phyloP scores from a whole-genome alignment of 202 grass and related monocot genomes.

The Carex sylvatica region DNA sequence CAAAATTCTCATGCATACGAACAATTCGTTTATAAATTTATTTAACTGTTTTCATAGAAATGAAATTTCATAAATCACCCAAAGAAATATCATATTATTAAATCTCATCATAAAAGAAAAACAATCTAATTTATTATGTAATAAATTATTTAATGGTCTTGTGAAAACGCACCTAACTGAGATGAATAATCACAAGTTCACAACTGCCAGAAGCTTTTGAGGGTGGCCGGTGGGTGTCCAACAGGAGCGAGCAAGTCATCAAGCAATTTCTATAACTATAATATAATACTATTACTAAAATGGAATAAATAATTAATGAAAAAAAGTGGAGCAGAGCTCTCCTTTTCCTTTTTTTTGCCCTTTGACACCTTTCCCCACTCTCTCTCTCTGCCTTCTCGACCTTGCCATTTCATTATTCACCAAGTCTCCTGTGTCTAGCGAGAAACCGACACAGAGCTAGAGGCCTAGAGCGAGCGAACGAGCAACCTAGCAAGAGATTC shows the following conservation, averaged over 20 bases:
- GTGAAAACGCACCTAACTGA: too few species aligned
- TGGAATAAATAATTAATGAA: not conserved
- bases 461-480: not conserved
- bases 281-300: not conserved
- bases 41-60: too few species aligned
- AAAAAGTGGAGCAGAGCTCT: conserved; percentile 6
- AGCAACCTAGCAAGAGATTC: not conserved
- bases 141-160: too few species aligned
- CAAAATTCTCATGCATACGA: too few species aligned
- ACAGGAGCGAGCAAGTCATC: not conserved
- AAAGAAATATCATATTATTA: too few species aligned
- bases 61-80: too few species aligned
- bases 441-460: conserved; percentile 5
- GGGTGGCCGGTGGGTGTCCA: too few species aligned
- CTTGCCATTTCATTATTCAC: conserved; percentile 25
- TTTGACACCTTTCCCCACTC: conserved; percentile 4
- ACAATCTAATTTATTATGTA: too few species aligned
- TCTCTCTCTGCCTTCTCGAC: conserved; percentile 13
- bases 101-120: too few species aligned
- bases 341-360: not conserved
- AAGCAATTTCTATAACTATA: not conserved
- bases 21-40: too few species aligned
- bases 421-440: not conserved
- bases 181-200: too few species aligned
- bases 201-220: too few species aligned